Conservation (phyloP, 2,329 filamentous ascomycete genomes). For the Lachnellula cervina region DNA sequence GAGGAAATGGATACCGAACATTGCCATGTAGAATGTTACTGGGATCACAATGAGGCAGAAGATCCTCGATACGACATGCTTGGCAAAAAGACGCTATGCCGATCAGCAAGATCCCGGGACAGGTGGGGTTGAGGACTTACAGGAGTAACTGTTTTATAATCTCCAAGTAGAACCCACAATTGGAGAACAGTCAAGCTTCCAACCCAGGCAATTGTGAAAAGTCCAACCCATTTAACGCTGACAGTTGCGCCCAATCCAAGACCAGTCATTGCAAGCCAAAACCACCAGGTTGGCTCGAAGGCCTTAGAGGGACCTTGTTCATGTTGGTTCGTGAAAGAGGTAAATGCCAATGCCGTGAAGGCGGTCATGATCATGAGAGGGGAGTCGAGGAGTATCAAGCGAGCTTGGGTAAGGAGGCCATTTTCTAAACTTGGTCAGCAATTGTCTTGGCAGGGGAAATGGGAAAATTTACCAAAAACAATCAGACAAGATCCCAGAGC, state of each 20-base stretch:
- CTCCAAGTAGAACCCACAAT: constrained; percentile 91
- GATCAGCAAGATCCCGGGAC: constrained; percentile 21
- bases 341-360: constrained; percentile 84
- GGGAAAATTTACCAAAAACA: constrained; percentile 68
- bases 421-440: constrained; percentile 63
- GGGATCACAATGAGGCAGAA: constrained; percentile 93
- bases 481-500: constrained; percentile 78
- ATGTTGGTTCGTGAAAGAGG: constrained; percentile 93
- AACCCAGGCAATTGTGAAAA: constrained; percentile 99
- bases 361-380: constrained; percentile 91
- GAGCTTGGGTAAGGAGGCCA: constrained; percentile 88
- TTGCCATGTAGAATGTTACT: constrained; percentile 83
- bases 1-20: constrained; percentile 96
- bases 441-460: not conserved
- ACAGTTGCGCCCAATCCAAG: constrained; percentile 82
- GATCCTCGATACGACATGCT: constrained; percentile 85
- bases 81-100: constrained; percentile 70
- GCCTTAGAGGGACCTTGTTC: constrained; percentile 86
- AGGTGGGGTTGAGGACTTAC: constrained; percentile 39
- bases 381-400: constrained; percentile 92
- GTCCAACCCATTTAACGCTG: constrained; percentile 97
- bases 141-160: constrained; percentile 77
- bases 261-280: constrained; percentile 87
- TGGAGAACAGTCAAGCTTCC: constrained; percentile 85
- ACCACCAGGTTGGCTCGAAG: constrained; percentile 92